Evolutionary conservation across 495 filamentous ascomycete species (phyloP).

Genomic region (Tricharina praecox): DNA sequence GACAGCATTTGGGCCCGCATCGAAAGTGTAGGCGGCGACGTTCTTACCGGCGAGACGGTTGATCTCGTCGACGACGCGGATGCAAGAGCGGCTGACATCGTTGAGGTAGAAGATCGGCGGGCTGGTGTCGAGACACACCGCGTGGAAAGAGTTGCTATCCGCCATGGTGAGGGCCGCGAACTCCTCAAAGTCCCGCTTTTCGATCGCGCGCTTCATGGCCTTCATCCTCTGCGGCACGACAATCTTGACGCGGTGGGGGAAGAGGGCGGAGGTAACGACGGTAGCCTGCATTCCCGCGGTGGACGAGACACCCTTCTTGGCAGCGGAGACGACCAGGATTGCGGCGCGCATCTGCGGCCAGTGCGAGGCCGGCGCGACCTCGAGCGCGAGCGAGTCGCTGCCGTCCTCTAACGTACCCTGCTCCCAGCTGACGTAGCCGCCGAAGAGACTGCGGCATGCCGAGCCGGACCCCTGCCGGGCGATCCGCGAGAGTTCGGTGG

Average conservation of each 20-base stretch:
- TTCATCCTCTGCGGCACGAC: slow-evolving; percentile 74
- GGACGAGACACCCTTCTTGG: slow-evolving; percentile 84
- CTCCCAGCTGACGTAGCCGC: slow-evolving; percentile 91
- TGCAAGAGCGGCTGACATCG: slow-evolving; percentile 68
- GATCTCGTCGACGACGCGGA: slow-evolving; percentile 73
- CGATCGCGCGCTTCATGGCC: slow-evolving; percentile 71
- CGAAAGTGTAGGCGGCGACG: slow-evolving; percentile 88
- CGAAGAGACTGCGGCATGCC: slow-evolving; percentile 79
- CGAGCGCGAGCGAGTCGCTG: slow-evolving; percentile 63
- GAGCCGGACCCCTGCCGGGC: slow-evolving; percentile 92
- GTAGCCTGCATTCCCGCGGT: slow-evolving; percentile 95
- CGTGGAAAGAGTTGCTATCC: slow-evolving; percentile 93
- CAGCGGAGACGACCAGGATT: slow-evolving; percentile 73
- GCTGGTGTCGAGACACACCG: slow-evolving; percentile 81
- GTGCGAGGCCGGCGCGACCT: slow-evolving; percentile 69
- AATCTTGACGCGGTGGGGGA: slow-evolving; percentile 47
- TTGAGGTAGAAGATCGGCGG: slow-evolving; percentile 98
- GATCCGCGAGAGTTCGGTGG: slow-evolving; percentile 66
- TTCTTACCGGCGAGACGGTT: slow-evolving; percentile 55
- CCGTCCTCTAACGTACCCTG: slow-evolving; percentile 56
- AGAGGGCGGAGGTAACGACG: slow-evolving; percentile 69
- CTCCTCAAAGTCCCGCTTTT: slow-evolving; percentile 56
- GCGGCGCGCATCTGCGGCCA: slow-evolving; percentile 92
- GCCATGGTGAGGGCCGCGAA: slow-evolving; percentile 87
- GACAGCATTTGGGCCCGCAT: slow-evolving; percentile 92